Percentiles rank a stretch among this genome's conserved stretches.
These are phyloP conservation scores for Solanum rostratum DNA, from an alignment of 257 asterid species.

Conservation along the genomic window DNA sequence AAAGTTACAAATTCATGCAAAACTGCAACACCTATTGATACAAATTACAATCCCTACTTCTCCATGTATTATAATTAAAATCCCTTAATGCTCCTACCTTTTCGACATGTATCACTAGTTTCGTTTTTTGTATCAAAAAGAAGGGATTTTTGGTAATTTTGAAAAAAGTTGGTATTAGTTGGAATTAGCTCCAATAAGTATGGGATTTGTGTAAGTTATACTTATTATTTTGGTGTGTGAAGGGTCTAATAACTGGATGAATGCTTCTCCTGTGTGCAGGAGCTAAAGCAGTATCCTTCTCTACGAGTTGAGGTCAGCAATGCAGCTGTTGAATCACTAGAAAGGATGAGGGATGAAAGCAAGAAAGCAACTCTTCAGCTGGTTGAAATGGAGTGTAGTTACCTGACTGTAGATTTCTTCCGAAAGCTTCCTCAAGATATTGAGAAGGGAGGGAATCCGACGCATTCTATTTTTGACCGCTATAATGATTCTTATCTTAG, in stretches of 20 bases:
- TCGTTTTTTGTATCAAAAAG: too few species aligned
- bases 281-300: constrained; percentile 72
- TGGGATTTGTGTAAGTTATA: too few species aligned
- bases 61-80: too few species aligned
- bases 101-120: too few species aligned
- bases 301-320: constrained; percentile 53
- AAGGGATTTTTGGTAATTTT: too few species aligned
- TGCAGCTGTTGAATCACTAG: constrained; percentile 62
- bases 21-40: too few species aligned
- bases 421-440: constrained; percentile 79
- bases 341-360: constrained; percentile 74
- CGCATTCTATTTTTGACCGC: constrained; percentile 64
- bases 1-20: too few species aligned
- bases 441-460: constrained; percentile 80
- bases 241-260: background rate
- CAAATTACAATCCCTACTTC: too few species aligned
- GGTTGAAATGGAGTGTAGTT: constrained; percentile 74
- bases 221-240: background rate
- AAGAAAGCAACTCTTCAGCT: constrained; percentile 59
- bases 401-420: constrained; percentile 77
- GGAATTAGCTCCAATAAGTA: too few species aligned
- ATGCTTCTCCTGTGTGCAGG: constrained; percentile 23
- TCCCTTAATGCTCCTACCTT: too few species aligned
- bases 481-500: constrained; percentile 64
- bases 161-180: too few species aligned